Evolutionary conservation across 257 asterid genomes (phyloP).

Genomic region (Prunella vulgaris): DNA sequence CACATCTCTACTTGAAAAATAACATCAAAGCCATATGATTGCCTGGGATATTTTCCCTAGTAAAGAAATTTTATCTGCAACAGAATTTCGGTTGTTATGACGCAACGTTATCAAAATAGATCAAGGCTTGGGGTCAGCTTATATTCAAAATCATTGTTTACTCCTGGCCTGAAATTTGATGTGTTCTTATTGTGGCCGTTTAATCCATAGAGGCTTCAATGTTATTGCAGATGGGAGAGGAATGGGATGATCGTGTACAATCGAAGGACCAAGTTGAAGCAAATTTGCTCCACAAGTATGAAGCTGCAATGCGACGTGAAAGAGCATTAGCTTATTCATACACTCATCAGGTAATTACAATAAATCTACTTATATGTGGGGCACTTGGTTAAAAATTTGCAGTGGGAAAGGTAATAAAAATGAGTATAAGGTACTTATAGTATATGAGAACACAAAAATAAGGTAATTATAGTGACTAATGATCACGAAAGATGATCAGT

Average conservation of each 20-base stretch:
- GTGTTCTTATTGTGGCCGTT: slow-evolving; percentile 11
- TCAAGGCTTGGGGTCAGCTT: too few relatives aligned
- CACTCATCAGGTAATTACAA: slow-evolving; percentile 77
- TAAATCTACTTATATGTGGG: background rate
- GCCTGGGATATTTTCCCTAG: background rate
- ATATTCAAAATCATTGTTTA: too few relatives aligned
- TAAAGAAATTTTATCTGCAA: background rate
- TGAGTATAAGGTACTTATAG: too few relatives aligned
- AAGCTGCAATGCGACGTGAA: slow-evolving; percentile 91
- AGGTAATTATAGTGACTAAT: too few relatives aligned
- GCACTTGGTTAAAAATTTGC: too few relatives aligned
- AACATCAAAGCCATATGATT: background rate
- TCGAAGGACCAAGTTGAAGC: slow-evolving; percentile 82
- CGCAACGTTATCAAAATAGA: background rate
- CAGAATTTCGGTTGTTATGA: background rate
- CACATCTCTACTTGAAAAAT: background rate
- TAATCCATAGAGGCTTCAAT: slow-evolving; percentile 13
- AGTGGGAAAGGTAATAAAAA: too few relatives aligned
- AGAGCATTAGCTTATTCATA: slow-evolving; percentile 89
- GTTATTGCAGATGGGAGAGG: slow-evolving; percentile 75
- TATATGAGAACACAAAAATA: too few relatives aligned
- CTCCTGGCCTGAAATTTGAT: background rate
- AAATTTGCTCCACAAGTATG: slow-evolving; percentile 67
- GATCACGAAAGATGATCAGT: too few relatives aligned
- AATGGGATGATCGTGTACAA: slow-evolving; percentile 82